Conservation (phyloP, 2,329 filamentous ascomycete genomes). For the Akanthomyces muscarius region DNA sequence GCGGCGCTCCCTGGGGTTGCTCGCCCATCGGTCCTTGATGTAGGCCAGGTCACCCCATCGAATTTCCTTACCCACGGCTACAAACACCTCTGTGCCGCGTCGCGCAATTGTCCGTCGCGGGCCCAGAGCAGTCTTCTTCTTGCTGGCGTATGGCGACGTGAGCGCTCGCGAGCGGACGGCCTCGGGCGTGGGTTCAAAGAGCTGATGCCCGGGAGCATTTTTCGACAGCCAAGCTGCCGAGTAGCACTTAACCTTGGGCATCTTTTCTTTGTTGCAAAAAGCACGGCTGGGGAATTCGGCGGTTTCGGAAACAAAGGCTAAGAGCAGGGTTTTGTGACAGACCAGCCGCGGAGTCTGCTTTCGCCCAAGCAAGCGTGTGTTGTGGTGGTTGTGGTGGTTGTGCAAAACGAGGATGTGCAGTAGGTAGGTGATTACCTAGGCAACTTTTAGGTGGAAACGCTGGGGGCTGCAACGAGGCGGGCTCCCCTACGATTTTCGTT, state of each 20-base stretch:
- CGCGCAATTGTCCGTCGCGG: slow-evolving; percentile 68
- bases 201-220: slow-evolving; percentile 69
- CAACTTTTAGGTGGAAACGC: slow-evolving; percentile 12
- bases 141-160: slow-evolving; percentile 38
- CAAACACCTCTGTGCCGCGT: slow-evolving; percentile 82
- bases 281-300: neutral
- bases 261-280: slow-evolving; percentile 35
- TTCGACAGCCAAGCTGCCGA: slow-evolving; percentile 83
- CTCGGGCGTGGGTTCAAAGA: slow-evolving; percentile 59
- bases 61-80: slow-evolving; percentile 83
- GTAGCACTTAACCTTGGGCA: slow-evolving; percentile 84
- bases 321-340: neutral
- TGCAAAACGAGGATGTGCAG: neutral
- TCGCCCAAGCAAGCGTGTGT: neutral
- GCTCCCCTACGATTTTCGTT: neutral
- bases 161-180: slow-evolving; percentile 36
- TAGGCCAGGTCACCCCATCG: slow-evolving; percentile 83
- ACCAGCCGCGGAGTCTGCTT: neutral
- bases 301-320: neutral
- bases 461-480: neutral
- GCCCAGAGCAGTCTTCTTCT: slow-evolving; percentile 42
- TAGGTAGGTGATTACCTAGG: neutral
- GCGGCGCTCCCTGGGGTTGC: slow-evolving; percentile 29
- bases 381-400: neutral
- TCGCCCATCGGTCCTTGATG: slow-evolving; percentile 60